Evolutionary conservation across 306 rosid species (phyloP).

Genomic region (Quercus robur): DNA sequence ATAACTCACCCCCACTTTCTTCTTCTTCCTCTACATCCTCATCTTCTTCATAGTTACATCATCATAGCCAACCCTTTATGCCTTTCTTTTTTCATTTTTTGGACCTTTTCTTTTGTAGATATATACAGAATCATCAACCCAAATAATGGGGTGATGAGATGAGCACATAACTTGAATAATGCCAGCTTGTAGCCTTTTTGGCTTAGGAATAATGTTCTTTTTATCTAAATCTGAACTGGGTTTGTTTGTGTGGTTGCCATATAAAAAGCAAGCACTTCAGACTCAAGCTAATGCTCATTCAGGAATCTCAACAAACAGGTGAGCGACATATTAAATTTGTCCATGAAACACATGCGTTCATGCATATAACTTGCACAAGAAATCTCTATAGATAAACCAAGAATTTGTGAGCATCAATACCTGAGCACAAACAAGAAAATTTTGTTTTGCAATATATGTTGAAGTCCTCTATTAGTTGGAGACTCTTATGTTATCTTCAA

Average conservation of each 20-base stretch:
- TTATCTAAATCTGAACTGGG: neutral
- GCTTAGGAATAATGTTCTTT: constrained; percentile 6
- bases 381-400: neutral
- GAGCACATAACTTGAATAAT: neutral
- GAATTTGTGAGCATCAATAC: neutral
- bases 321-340: neutral
- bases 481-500: too few species aligned
- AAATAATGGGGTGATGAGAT: neutral
- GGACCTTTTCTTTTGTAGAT: constrained; percentile 12
- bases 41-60: constrained; percentile 31
- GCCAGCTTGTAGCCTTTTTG: neutral
- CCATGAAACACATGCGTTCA: neutral
- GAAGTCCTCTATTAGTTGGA: too few species aligned
- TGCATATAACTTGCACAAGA: neutral
- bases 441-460: neutral
- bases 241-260: neutral
- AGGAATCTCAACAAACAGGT: constrained; percentile 34
- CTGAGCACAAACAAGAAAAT: neutral
- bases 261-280: neutral
- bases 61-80: neutral
- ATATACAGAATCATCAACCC: constrained; percentile 14
- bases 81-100: neutral
- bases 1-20: constrained; percentile 36
- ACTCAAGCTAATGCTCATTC: constrained; percentile 5
- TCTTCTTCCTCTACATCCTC: constrained; percentile 47